Evolutionary conservation across 352 stramenopile species (phyloP).

Genomic region (Phytophthora lateralis): DNA sequence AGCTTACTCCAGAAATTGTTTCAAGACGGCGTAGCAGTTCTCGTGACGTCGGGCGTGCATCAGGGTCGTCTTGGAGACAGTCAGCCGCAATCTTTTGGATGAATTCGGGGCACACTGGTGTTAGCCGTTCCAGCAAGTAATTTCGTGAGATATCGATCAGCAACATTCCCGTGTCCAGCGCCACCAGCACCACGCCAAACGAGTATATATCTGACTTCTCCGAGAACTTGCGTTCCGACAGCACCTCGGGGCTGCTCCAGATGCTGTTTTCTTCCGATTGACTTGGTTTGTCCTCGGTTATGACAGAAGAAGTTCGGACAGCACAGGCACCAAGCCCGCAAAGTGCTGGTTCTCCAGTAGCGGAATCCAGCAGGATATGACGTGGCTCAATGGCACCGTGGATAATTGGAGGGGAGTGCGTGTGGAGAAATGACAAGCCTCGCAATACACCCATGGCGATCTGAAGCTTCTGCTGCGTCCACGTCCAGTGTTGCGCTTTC

Average conservation of each 20-base stretch:
- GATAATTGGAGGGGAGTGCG: conserved; percentile 41
- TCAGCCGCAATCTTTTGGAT: conserved; percentile 41
- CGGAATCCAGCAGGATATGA: conserved; percentile 52
- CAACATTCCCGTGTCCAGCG: conserved; percentile 59
- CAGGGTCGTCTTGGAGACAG: conserved; percentile 46
- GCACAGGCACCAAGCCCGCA: conserved; percentile 53
- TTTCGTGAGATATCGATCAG: conserved; percentile 36
- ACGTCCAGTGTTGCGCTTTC: conserved; percentile 42
- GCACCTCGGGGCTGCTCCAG: conserved; percentile 61
- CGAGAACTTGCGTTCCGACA: conserved; percentile 40
- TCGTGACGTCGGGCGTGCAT: conserved; percentile 36
- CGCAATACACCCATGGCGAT: conserved; percentile 50
- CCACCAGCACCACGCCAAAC: conserved; percentile 56
- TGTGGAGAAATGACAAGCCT: conserved; percentile 58
- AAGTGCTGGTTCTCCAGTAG: conserved; percentile 47
- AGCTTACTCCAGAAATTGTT: conserved; percentile 21
- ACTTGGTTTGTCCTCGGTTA: conserved; percentile 24
- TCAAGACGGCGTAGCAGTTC: conserved; percentile 30
- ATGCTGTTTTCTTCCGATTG: conserved; percentile 38
- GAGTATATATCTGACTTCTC: conserved; percentile 62
- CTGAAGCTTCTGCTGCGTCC: conserved; percentile 51
- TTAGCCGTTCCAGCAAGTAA: conserved; percentile 41
- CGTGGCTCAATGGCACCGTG: conserved; percentile 61
- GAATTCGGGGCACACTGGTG: conserved; percentile 41
- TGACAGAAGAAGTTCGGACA: conserved; percentile 25